These are phyloP conservation scores for Diaporthe destruens DNA, from an alignment of 2,329 filamentous ascomycete genomes.

Conservation along the genomic window DNA sequence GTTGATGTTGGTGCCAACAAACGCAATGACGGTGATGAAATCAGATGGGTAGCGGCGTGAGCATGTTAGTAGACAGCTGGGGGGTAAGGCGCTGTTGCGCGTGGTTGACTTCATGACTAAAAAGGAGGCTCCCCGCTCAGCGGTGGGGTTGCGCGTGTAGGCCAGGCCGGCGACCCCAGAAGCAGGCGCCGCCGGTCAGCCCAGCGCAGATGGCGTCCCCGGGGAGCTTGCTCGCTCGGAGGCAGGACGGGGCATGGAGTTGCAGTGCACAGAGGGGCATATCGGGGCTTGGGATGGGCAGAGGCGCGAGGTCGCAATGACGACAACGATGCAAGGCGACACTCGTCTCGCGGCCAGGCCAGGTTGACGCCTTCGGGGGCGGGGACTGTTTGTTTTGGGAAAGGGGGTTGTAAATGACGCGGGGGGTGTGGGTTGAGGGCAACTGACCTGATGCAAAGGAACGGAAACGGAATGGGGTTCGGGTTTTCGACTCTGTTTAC, in stretches of 20 bases:
- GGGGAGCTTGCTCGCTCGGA: neutral
- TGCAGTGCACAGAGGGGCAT: constrained; percentile 31
- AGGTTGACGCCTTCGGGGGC: constrained; percentile 31
- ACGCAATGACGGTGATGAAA: constrained; percentile 44
- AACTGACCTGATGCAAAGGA: constrained; percentile 41
- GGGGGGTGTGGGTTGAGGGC: constrained; percentile 13
- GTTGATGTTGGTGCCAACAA: constrained; percentile 43
- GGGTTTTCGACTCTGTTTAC: constrained; percentile 29
- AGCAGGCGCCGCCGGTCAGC: constrained; percentile 36
- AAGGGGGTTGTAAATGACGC: constrained; percentile 26
- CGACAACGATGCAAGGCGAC: constrained; percentile 40
- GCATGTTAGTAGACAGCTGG: constrained; percentile 42
- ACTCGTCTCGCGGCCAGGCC: constrained; percentile 38
- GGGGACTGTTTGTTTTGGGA: constrained; percentile 39
- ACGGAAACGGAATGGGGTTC: constrained; percentile 16
- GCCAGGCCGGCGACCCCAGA: constrained; percentile 42
- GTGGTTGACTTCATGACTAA: constrained; percentile 49
- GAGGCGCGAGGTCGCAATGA: constrained; percentile 37
- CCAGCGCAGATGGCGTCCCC: constrained; percentile 24
- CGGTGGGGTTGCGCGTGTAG: constrained; percentile 49
- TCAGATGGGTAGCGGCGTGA: constrained; percentile 42
- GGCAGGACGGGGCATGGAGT: constrained; percentile 2
- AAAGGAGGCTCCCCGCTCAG: constrained; percentile 48
- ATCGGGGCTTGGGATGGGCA: constrained; percentile 25
- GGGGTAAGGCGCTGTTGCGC: constrained; percentile 43